Conservation (phyloP, 1,139 yeast species). For the Pichia sp. region DNA sequence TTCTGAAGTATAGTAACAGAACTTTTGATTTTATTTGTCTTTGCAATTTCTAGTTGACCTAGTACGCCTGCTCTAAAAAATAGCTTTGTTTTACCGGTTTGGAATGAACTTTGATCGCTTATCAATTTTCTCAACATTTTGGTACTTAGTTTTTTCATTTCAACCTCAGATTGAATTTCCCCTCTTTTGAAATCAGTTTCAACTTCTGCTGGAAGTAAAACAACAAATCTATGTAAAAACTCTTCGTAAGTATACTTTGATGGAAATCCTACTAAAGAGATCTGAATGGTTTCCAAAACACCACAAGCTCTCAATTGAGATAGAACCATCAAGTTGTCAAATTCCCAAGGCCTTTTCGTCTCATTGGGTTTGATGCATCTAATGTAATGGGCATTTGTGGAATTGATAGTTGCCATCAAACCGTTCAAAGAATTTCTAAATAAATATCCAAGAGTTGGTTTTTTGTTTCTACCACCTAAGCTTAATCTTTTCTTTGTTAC, state of each 20-base stretch:
- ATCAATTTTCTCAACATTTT: conserved; percentile 60
- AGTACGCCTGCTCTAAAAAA: conserved; percentile 96
- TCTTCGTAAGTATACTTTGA: conserved; percentile 94
- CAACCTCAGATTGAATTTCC: conserved; percentile 45
- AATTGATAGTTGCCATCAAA: conserved; percentile 84
- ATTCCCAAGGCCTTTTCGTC: conserved; percentile 89
- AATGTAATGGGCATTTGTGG: conserved; percentile 93
- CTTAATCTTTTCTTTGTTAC: not conserved
- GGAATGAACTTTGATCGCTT: conserved; percentile 64
- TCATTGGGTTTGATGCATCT: conserved; percentile 98
- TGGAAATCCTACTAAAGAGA: conserved; percentile 97
- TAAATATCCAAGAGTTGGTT: conserved; percentile 92
- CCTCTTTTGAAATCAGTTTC: conserved; percentile 61
- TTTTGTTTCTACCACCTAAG: conserved; percentile 48
- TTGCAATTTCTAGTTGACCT: conserved; percentile 85
- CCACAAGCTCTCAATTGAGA: conserved; percentile 97
- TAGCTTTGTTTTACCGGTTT: conserved; percentile 82
- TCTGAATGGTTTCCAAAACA: conserved; percentile 92
- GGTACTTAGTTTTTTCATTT: conserved; percentile 61
- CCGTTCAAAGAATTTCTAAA: conserved; percentile 90
- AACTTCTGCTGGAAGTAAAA: conserved; percentile 59
- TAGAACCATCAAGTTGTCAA: conserved; percentile 90
- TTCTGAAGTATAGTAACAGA: conserved; percentile 85
- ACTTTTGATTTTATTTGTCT: conserved; percentile 68
- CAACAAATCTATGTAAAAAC: conserved; percentile 83